Base-by-base conservation (phyloP, 768 basidiomycete genomes). In the Amanita phalloides region DNA sequence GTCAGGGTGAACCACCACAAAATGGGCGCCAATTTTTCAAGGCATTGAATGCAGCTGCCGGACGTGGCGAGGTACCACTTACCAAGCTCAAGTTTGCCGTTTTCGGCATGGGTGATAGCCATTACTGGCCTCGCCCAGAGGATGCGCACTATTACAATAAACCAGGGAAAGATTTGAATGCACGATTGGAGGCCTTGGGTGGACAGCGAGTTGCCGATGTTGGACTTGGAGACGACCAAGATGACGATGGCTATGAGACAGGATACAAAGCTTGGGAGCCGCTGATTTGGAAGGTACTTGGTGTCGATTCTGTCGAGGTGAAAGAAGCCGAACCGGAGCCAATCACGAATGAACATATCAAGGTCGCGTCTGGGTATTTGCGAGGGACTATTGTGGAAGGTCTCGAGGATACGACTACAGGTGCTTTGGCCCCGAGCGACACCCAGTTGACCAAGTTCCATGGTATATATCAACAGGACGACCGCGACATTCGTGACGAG, bases 61-160 rank as follows among this genome's bases (percentile, higher is more conserved):
- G 72, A 8, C 71, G 72, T n/a, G 79, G 79, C 17, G 83, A 85
- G 48, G 72, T 69, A 50, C 70, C 76, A 4, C 71, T 92, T 39
- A 55, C 70, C 48, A 83, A 82, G 55, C 71, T 92, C 54, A 84
- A 79, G 61, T 89, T 79, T 66, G 68, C 84, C 49, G 92, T 98
- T 41, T 96, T 98, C 58, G 95, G 75, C 45, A 86, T 99, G 82
- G 96, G 96, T 55, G 96, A 99, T 66, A 94, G 88, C 64, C 94
- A 96, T 68, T 99, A 99, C 71, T 99, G 96, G 96, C 96, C 96
- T 7, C 80, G 96, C 38, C 78, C 88, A 14, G 93, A 98, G 66
- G 96, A 98, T 61, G 85, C 84, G n/a, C 88, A 91, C 60, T 98
- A 95, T 68, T 99, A 97, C 75, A 99, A 98, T 77, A 96, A 92